phyloP scores from a whole-genome alignment of 1,284 basidiomycete species.

The Trichosporon coremiiforme region DNA sequence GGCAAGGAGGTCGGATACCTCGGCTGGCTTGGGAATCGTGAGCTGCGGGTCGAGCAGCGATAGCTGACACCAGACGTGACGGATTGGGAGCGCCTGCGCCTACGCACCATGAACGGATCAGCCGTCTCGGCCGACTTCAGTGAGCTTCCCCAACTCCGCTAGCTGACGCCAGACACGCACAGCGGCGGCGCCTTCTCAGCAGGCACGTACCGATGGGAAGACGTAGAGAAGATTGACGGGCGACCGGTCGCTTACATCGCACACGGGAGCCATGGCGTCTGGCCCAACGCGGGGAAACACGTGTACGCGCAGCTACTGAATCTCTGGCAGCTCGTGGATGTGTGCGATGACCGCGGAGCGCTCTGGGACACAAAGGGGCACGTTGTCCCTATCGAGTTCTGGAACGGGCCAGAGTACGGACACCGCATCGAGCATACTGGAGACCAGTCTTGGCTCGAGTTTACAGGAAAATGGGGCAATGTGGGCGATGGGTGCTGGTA shows the following conservation, averaged over 20 bases:
- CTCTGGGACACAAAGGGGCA: constrained; percentile 51
- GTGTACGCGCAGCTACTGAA: constrained; percentile 44
- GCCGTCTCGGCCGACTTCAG: constrained; percentile 50
- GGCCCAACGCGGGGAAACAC: constrained; percentile 50
- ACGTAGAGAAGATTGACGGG: constrained; percentile 40
- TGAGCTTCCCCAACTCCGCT: constrained; percentile 30
- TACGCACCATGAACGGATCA: constrained; percentile 49
- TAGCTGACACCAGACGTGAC: constrained; percentile 43
- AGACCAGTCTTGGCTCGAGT: constrained; percentile 48
- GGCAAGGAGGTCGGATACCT: constrained; percentile 50
- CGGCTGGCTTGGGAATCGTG: constrained; percentile 53
- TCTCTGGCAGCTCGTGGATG: constrained; percentile 48
- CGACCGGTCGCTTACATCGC: constrained; percentile 52
- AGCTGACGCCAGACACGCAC: constrained; percentile 41
- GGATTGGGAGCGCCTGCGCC: constrained; percentile 51
- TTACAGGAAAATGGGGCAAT: constrained; percentile 49
- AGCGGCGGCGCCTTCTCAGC: constrained; percentile 45
- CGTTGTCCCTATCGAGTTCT: constrained; percentile 47
- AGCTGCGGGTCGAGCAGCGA: constrained; percentile 14
- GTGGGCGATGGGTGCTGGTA: constrained; percentile 51
- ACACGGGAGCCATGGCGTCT: constrained; percentile 51
- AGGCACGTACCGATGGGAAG: constrained; percentile 50
- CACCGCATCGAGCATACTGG: constrained; percentile 37
- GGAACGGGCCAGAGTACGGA: constrained; percentile 36
- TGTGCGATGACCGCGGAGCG: constrained; percentile 48